These are phyloP conservation scores for Dothideomycetes sp. DNA, from an alignment of 2,329 filamentous ascomycete genomes.

Conservation along the genomic window DNA sequence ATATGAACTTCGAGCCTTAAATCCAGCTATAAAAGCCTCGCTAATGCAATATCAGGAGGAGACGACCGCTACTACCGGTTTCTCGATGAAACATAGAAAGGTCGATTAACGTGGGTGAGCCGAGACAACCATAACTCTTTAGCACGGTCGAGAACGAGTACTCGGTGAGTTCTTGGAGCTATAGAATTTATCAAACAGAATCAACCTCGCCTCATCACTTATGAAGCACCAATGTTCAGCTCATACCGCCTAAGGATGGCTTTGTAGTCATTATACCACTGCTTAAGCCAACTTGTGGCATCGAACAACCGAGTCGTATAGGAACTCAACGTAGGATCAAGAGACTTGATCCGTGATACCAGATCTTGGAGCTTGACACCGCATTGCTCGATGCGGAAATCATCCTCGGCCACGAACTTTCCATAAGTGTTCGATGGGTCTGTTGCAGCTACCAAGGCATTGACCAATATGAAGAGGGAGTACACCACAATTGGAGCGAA, in stretches of 20 bases:
- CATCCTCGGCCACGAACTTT: background rate
- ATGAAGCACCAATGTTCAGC: background rate
- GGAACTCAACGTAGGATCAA: constrained; percentile 6
- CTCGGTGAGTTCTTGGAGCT: too few relatives aligned
- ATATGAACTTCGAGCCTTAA: too few relatives aligned
- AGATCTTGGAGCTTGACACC: background rate
- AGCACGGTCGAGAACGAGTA: too few relatives aligned
- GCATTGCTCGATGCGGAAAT: background rate
- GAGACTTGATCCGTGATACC: background rate
- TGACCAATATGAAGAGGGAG: background rate
- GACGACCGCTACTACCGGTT: too few relatives aligned
- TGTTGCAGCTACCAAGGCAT: background rate
- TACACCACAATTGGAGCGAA: constrained; percentile 1
- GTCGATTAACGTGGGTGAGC: too few relatives aligned
- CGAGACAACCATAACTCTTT: too few relatives aligned
- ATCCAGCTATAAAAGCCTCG: too few relatives aligned
- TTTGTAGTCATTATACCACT: constrained; percentile 4
- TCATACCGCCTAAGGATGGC: background rate
- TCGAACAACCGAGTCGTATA: background rate
- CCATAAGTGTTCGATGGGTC: constrained; percentile 1
- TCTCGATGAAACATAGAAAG: too few relatives aligned
- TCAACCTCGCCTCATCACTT: too few relatives aligned
- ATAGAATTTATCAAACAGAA: too few relatives aligned
- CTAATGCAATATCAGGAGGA: too few relatives aligned
- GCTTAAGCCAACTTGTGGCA: constrained; percentile 4